A percentile compares a stretch with the other conserved stretches of the same genome.
Conservation (phyloP, 2,329 filamentous ascomycete species). For the Fusarium multiceps region DNA sequence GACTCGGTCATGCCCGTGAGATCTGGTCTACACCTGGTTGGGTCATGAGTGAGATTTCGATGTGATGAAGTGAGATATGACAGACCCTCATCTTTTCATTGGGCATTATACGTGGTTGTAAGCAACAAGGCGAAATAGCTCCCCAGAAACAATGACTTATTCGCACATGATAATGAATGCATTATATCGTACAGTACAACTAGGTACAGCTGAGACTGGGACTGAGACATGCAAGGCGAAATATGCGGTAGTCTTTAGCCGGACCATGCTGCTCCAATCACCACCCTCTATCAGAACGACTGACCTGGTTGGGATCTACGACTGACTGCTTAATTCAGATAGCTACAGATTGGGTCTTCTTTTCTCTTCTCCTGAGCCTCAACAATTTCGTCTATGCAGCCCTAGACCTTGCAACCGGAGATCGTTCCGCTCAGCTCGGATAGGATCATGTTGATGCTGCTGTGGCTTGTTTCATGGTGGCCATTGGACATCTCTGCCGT, state of each 20-base stretch:
- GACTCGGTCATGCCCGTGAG: constrained; percentile 12
- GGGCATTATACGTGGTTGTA: not conserved
- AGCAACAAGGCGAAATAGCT: not conserved
- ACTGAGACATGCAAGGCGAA: constrained; percentile 34
- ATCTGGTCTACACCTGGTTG: not conserved
- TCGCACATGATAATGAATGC: not conserved
- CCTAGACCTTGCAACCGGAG: not conserved
- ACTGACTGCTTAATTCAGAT: constrained; percentile 1
- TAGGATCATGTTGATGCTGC: not conserved
- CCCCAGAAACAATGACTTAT: not conserved
- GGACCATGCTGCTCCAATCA: constrained; percentile 22
- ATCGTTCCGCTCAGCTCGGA: not conserved
- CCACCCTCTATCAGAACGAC: constrained; percentile 10
- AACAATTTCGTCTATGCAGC: constrained; percentile 5
- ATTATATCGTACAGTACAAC: not conserved
- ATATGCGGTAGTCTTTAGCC: constrained; percentile 7
- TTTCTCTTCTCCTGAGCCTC: constrained; percentile 17
- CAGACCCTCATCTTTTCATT: not conserved
- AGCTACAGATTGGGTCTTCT: not conserved
- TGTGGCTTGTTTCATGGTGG: not conserved
- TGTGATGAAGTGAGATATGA: not conserved
- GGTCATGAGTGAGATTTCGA: not conserved
- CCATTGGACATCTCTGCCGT: not conserved
- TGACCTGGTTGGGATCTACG: constrained; percentile 3
- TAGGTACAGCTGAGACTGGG: constrained; percentile 25